phyloP scores from a whole-genome alignment of 495 filamentous ascomycete genomes.

The Tuber umbilicatum region DNA sequence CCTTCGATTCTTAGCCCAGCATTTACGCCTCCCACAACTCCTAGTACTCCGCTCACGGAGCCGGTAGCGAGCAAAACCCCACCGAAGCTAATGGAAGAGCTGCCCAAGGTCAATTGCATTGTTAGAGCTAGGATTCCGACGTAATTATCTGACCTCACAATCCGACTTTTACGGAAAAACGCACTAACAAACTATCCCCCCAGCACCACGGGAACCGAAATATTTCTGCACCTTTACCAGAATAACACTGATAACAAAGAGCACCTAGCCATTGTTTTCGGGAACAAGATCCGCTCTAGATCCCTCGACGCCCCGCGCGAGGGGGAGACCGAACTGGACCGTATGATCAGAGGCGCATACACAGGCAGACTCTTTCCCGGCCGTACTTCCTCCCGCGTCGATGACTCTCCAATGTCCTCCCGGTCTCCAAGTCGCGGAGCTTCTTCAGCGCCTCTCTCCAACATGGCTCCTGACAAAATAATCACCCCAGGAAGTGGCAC shows the following conservation, averaged over 20 bases:
- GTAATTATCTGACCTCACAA: slow-evolving; percentile 7
- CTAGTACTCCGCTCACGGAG: slow-evolving; percentile 54
- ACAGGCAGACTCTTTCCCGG: slow-evolving; percentile 81
- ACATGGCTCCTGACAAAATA: not conserved
- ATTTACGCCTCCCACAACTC: slow-evolving; percentile 73
- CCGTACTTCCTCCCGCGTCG: slow-evolving; percentile 51
- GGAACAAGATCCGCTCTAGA: slow-evolving; percentile 68
- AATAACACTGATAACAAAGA: slow-evolving; percentile 93
- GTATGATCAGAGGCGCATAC: slow-evolving; percentile 92
- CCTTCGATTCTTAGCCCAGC: slow-evolving; percentile 55
- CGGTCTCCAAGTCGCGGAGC: slow-evolving; percentile 14
- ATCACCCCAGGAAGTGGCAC: slow-evolving; percentile 15
- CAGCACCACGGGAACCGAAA: slow-evolving; percentile 73
- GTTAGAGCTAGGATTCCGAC: slow-evolving; percentile 81
- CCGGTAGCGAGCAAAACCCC: slow-evolving; percentile 49
- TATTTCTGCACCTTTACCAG: slow-evolving; percentile 93
- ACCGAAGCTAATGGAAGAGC: slow-evolving; percentile 59
- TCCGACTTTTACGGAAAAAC: not conserved
- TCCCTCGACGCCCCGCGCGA: slow-evolving; percentile 71
- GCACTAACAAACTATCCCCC: slow-evolving; percentile 1
- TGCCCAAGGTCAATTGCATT: slow-evolving; percentile 72
- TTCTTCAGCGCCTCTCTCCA: slow-evolving; percentile 7
- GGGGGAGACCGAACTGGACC: slow-evolving; percentile 91
- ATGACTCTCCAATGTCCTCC: slow-evolving; percentile 32
- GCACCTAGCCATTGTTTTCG: slow-evolving; percentile 97